Percentiles rank a stretch among this genome's conserved stretches.
These are phyloP conservation scores for Pseudocercospora fijiensis DNA, from an alignment of 2,329 filamentous ascomycete genomes.

Conservation along the genomic window DNA sequence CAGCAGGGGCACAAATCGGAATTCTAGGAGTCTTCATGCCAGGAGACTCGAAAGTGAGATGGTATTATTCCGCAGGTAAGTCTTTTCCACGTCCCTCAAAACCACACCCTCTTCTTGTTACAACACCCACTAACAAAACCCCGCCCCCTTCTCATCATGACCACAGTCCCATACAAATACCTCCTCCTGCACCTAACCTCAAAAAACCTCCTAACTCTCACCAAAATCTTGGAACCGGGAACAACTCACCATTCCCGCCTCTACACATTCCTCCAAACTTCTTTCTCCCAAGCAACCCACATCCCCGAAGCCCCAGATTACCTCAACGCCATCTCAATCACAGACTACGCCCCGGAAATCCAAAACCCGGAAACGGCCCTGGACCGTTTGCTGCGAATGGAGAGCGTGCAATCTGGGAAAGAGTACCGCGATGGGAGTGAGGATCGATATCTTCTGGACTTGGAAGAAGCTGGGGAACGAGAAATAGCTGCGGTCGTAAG, in stretches of 20 bases:
- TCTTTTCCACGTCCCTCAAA: not conserved
- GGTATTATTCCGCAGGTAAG: constrained; percentile 25
- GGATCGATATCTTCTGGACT: constrained; percentile 27
- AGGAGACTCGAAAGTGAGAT: constrained; percentile 25
- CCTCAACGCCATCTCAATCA: constrained; percentile 21
- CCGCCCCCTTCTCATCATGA: not conserved
- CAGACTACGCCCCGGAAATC: constrained; percentile 26
- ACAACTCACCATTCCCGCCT: constrained; percentile 16
- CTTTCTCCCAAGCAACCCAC: constrained; percentile 21
- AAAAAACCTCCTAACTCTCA: not conserved
- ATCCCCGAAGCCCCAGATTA: constrained; percentile 29
- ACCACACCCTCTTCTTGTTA: too few species aligned
- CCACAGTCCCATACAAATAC: not conserved
- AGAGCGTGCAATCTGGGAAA: not conserved
- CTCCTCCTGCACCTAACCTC: not conserved
- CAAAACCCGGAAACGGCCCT: constrained; percentile 22
- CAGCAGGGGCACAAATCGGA: constrained; percentile 10
- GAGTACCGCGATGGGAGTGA: constrained; percentile 9
- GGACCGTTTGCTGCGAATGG: constrained; percentile 13
- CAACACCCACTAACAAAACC: not conserved
- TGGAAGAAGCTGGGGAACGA: constrained; percentile 25
- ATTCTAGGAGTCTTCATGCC: constrained; percentile 27
- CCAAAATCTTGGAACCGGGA: constrained; percentile 1
- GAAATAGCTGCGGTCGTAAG: constrained; percentile 21
- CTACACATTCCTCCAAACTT: constrained; percentile 21